Conservation (phyloP, 2,329 filamentous ascomycete species). For the Sphaerulina vaccinii region DNA sequence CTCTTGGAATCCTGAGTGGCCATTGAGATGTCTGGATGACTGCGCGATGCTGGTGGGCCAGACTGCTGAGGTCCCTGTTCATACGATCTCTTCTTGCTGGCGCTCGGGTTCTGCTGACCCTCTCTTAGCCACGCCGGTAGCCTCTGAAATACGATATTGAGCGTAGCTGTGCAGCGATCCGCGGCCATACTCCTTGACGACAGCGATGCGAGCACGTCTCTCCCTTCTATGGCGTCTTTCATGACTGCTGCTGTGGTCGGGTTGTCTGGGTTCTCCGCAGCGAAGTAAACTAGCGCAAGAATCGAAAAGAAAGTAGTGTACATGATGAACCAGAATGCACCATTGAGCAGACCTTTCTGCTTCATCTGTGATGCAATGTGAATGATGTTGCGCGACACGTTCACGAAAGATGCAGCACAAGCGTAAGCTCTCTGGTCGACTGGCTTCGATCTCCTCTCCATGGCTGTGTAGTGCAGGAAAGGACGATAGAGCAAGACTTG, state of each 20-base stretch:
- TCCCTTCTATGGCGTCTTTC: constrained; percentile 79
- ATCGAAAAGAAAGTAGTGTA: constrained; percentile 83
- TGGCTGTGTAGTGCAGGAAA: constrained; percentile 79
- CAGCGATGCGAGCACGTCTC: constrained; percentile 75
- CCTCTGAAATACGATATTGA: constrained; percentile 80
- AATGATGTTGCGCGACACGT: constrained; percentile 70
- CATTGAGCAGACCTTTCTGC: constrained; percentile 70
- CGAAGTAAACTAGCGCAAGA: constrained; percentile 75
- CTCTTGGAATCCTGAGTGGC: constrained; percentile 20
- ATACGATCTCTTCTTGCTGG: constrained; percentile 51
- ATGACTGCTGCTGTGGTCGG: constrained; percentile 74
- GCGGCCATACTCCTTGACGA: constrained; percentile 85
- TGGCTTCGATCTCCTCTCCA: constrained; percentile 48
- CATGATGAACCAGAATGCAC: constrained; percentile 83
- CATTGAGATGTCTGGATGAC: constrained; percentile 32
- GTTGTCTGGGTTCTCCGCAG: constrained; percentile 75
- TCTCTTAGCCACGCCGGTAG: constrained; percentile 61
- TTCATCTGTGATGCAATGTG: constrained; percentile 78
- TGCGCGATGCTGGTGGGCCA: constrained; percentile 25
- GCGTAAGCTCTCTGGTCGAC: constrained; percentile 78
- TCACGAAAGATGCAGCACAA: constrained; percentile 66
- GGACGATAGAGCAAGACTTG: constrained; percentile 81
- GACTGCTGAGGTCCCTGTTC: constrained; percentile 23
- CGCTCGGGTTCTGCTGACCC: constrained; percentile 42
- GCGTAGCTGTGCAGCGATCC: constrained; percentile 74